Evolutionary conservation across 768 basidiomycete species (phyloP), one percentile per base, ranked within the genome.

Genomic region (Pleurotus ostreatus): DNA sequence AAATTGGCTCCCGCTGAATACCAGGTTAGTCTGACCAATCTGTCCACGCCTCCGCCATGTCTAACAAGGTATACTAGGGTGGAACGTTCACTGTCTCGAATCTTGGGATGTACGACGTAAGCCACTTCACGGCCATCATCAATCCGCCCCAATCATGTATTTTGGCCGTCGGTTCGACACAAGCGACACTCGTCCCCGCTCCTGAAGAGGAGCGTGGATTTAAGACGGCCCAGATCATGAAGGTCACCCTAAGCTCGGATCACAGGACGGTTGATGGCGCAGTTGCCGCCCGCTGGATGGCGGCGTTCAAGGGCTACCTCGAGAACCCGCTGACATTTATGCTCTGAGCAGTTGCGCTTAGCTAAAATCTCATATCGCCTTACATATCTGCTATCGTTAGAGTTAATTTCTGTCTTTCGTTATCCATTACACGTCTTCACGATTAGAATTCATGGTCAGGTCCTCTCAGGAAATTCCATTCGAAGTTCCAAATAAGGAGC

Each of bases 11-110:
- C 96, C 22, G 78, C 88, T 55, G 96, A 99, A 71, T 99, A 98
- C 78, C 96, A 99, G 86, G 92, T 89, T 61, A 49, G 66, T 67
- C 18, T 34, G 26, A 12, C 44, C 23, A 7, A 41, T 43, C 15
- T n/a, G 43, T 47, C 30, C 23, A 25, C 46, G 9, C 41, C 8
- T 25, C 46, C 51, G 6, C 8, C 2, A 55, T 49, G 38, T 16
- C 16, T 18, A 4, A 38, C 48, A 39, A 37, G 5, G 23, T 43
- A 47, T 48, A 57, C 18, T 60, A 94, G 89, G 97, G 97, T 55
- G 97, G 97, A 48, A 92, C 95, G 11, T 98, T 99, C 77, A 98
- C 97, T 44, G 92, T 99, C 70, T 99, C 97, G 58, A 99, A 99
- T 77, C 81, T 99, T 55, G 97, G 97, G 73, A 99, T 99, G 97